These are phyloP conservation scores for Mycogone perniciosa DNA, from an alignment of 2,329 filamentous ascomycete species.

Conservation along the genomic window DNA sequence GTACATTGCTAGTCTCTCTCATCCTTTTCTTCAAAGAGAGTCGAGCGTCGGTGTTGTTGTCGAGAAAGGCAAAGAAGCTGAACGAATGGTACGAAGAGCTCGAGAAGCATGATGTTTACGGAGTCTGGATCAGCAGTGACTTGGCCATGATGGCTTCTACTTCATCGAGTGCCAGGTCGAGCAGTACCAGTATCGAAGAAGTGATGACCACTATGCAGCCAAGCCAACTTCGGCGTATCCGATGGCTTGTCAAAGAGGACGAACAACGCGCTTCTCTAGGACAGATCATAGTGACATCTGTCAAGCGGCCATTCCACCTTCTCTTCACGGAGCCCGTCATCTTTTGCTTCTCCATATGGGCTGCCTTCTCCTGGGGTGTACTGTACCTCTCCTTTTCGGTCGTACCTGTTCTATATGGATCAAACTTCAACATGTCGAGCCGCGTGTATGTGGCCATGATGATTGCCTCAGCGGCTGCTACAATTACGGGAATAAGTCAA, in stretches of 20 bases:
- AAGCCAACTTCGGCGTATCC: conserved; percentile 44
- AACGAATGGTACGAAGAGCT: conserved; percentile 75
- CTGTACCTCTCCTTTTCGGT: conserved; percentile 80
- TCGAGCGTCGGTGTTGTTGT: conserved; percentile 71
- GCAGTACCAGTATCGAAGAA: conserved; percentile 13
- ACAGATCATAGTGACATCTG: conserved; percentile 66
- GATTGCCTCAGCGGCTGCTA: conserved; percentile 59
- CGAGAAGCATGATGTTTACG: conserved; percentile 56
- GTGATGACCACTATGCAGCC: neutral
- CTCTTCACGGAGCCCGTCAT: conserved; percentile 72
- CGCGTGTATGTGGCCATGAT: conserved; percentile 70
- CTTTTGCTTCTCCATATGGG: conserved; percentile 85
- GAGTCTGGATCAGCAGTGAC: conserved; percentile 33
- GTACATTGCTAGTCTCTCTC: conserved; percentile 53
- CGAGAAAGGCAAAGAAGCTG: conserved; percentile 63
- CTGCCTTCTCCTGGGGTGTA: conserved; percentile 82
- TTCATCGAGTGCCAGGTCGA: conserved; percentile 14
- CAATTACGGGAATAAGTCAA: conserved; percentile 63
- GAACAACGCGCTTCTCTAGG: conserved; percentile 63
- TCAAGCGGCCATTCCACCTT: conserved; percentile 72
- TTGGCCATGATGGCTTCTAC: conserved; percentile 16
- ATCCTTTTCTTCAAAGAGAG: conserved; percentile 73
- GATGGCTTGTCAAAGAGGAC: conserved; percentile 76
- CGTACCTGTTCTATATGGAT: conserved; percentile 69
- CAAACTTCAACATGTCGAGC: conserved; percentile 59